Evolutionary conservation across 78 protist species (phyloP).

Genomic region (Bodo saltans): DNA sequence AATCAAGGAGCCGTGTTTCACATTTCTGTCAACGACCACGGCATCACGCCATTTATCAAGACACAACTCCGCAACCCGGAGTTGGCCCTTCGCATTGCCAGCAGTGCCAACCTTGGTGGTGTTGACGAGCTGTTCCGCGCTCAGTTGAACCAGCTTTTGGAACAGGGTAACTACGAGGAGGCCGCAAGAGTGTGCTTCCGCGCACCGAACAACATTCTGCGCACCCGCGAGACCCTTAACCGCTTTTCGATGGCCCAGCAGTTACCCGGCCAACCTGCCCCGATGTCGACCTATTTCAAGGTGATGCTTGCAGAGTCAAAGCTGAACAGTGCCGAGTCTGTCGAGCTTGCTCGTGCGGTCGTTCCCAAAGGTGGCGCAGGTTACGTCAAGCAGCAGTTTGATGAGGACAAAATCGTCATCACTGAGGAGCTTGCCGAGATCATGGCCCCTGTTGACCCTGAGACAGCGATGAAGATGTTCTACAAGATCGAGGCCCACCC

Average conservation of each 20-base stretch:
- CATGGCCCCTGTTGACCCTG: slow-evolving; percentile 55
- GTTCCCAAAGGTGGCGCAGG: slow-evolving; percentile 67
- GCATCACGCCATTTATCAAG: slow-evolving; percentile 80
- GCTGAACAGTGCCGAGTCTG: slow-evolving; percentile 85
- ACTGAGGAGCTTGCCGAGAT: slow-evolving; percentile 96
- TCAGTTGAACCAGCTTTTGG: slow-evolving; percentile 78
- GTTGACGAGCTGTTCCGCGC: slow-evolving; percentile 81
- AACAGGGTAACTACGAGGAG: slow-evolving; percentile 54
- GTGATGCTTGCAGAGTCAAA: slow-evolving; percentile 81
- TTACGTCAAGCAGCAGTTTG: slow-evolving; percentile 86
- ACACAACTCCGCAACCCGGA: slow-evolving; percentile 62
- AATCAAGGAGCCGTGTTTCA: slow-evolving; percentile 75
- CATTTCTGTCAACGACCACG: slow-evolving; percentile 77
- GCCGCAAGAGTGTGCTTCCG: slow-evolving; percentile 90
- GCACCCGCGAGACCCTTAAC: slow-evolving; percentile 86
- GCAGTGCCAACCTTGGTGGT: slow-evolving; percentile 84
- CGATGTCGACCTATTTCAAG: slow-evolving; percentile 91
- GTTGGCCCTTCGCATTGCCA: slow-evolving; percentile 85
- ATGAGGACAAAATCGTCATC: slow-evolving; percentile 91
- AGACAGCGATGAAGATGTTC: slow-evolving; percentile 86
- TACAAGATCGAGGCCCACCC: slow-evolving; percentile 62
- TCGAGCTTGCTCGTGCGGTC: slow-evolving; percentile 91
- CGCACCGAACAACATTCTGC: slow-evolving; percentile 81
- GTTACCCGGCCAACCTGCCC: slow-evolving; percentile 68
- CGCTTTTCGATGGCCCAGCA: slow-evolving; percentile 73